These are phyloP conservation scores for Globisporangium solare DNA, from an alignment of 352 stramenopile genomes.

Conservation along the genomic window DNA sequence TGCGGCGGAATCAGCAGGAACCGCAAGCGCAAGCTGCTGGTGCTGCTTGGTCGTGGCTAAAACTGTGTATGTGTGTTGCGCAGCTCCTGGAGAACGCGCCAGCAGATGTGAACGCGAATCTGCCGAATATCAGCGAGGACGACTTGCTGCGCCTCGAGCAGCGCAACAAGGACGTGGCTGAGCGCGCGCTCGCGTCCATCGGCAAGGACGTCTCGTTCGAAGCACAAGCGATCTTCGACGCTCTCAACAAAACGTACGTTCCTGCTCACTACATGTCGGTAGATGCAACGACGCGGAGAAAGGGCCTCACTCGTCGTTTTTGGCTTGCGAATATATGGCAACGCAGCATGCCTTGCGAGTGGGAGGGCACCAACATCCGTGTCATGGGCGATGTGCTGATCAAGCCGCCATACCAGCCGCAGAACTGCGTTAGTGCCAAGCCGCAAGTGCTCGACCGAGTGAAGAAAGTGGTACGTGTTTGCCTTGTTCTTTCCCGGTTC, in stretches of 20 bases:
- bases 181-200: constrained; percentile 75
- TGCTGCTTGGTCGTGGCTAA: background rate
- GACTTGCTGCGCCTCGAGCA: constrained; percentile 73
- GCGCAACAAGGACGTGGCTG: constrained; percentile 61
- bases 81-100: constrained; percentile 52
- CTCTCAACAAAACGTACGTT: constrained; percentile 85
- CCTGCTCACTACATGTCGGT: background rate
- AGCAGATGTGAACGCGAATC: constrained; percentile 32
- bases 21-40: background rate
- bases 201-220: constrained; percentile 65
- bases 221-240: constrained; percentile 82
- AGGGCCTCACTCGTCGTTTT: background rate
- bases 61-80: background rate
- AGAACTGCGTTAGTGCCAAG: constrained; percentile 77
- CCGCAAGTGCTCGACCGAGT: constrained; percentile 68
- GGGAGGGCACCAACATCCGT: constrained; percentile 76
- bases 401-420: constrained; percentile 74
- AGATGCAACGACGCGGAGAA: background rate
- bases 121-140: constrained; percentile 59
- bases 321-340: background rate
- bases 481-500: too few species aligned
- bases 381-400: constrained; percentile 85
- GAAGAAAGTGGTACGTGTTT: constrained; percentile 73
- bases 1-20: constrained; percentile 1
- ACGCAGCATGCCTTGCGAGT: constrained; percentile 80